These are phyloP conservation scores for Babesia ovis DNA, from an alignment of 169 alveolate species.

Conservation along the genomic window DNA sequence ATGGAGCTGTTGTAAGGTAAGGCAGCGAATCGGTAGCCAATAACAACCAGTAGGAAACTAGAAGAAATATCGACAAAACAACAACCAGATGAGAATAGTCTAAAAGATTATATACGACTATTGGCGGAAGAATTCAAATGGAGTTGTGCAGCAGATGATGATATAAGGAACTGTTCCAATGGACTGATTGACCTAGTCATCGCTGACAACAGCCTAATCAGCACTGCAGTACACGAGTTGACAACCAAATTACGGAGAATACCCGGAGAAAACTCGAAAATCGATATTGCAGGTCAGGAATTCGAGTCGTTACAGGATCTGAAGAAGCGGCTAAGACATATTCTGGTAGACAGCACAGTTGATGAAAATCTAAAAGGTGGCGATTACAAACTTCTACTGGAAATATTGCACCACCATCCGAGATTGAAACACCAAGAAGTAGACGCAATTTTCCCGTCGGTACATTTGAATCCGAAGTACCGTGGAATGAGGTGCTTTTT, in stretches of 20 bases:
- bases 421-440: conserved; percentile 8
- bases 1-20: conserved; percentile 13
- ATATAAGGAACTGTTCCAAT: conserved; percentile 29
- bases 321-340: conserved; percentile 48
- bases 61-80: not conserved
- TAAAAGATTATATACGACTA: conserved; percentile 16
- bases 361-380: conserved; percentile 63
- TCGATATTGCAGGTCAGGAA: conserved; percentile 26
- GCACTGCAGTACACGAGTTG: conserved; percentile 16
- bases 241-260: conserved; percentile 24
- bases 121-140: conserved; percentile 46
- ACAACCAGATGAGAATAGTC: conserved; percentile 7
- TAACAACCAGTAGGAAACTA: conserved; percentile 16
- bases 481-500: conserved; percentile 57
- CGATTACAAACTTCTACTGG: conserved; percentile 39
- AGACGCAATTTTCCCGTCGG: conserved; percentile 45
- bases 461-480: conserved; percentile 50
- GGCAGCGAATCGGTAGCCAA: not conserved
- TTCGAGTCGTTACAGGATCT: conserved; percentile 38
- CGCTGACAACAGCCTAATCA: conserved; percentile 17
- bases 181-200: conserved; percentile 46
- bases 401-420: conserved; percentile 59
- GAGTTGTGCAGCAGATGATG: conserved; percentile 24
- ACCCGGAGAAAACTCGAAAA: conserved; percentile 24
- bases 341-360: conserved; percentile 15